Evolutionary conservation across 2,329 filamentous ascomycete species (phyloP), one percentile per base, ranked within the genome.

Genomic region (Drechslerella dactyloides): DNA sequence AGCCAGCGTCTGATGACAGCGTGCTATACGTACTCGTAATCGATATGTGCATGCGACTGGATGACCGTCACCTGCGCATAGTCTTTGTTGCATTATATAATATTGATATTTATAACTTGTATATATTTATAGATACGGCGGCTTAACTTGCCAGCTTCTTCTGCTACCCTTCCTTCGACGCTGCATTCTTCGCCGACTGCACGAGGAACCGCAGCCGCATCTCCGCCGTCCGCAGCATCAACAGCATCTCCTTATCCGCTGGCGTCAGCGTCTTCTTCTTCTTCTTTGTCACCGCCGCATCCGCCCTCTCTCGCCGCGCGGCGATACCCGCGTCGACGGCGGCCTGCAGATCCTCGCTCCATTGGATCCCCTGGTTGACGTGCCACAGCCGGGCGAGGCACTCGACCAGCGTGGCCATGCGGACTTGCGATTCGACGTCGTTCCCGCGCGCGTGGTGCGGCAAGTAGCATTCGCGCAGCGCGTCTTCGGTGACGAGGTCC

Each of bases 261-360:
- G 30, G 46, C 21, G 59, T 64, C 27, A 5, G 15, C 27, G 27
- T 8, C 15, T 60, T 60, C 55, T 60, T 70, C 48, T 48, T 66
- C 51, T 27, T 61, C n/a, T 48, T 50, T 15, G 61, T n/a, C n/a
- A n/a, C 24, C 24, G 61, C 69, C 1, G 35, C 35, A 2, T 60
- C 56, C 4, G 50, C 69, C 35, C 54, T 73, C 44, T 58, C 57
- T 35, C 53, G 57, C 24, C 69, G 65, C 10, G n/a, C 56, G 10
- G 1, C 44, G 17, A 73, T 73, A 19, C 69, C 69, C 1, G 10
- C 30, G 17, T 73, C 69, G n/a, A 62, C 40, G 11, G 69, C 69
- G 15, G 48, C 50, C 23, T 66, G 40, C 69, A 73, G 56, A n/a
- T 42, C 52, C 3, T 52, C 50, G 11, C 30, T 61, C 61, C 61